Conservation (phyloP, 345 rosid genomes). For the Excoecaria cochinchinensis region DNA sequence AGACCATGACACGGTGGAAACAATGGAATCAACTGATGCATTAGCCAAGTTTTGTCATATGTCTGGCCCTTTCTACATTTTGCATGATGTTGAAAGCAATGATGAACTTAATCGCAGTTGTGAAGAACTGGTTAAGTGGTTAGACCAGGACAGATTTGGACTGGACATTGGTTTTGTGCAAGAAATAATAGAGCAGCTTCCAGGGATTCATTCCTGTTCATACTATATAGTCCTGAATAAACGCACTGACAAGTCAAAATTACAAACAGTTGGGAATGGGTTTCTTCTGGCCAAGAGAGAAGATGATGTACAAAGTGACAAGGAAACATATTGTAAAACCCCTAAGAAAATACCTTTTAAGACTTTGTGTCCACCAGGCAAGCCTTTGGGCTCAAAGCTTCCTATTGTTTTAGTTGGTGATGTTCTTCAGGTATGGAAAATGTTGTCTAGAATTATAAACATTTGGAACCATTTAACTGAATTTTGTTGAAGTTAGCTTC, state of each 20-base stretch:
- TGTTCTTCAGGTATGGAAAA: conserved; percentile 38
- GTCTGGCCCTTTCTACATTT: conserved; percentile 13
- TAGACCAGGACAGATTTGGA: conserved; percentile 42
- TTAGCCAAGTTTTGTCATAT: conserved; percentile 33
- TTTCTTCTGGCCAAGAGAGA: conserved; percentile 29
- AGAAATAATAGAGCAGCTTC: conserved; percentile 39
- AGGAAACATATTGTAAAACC: conserved; percentile 18
- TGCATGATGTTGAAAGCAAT: conserved; percentile 12
- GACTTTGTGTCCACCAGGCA: conserved; percentile 28
- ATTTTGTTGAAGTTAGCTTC: not conserved
- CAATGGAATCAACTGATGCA: conserved; percentile 13
- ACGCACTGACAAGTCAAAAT: conserved; percentile 20
- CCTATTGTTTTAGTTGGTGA: conserved; percentile 33
- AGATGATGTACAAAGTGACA: conserved; percentile 20
- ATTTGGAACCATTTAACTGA: conserved; percentile 2
- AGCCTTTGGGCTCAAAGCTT: conserved; percentile 32
- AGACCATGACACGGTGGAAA: conserved; percentile 10
- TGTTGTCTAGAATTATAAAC: conserved; percentile 1
- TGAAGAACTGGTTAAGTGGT: conserved; percentile 31
- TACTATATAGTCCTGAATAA: conserved; percentile 25
- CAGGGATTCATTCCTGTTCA: conserved; percentile 26
- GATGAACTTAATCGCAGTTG: conserved; percentile 28
- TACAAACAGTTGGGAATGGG: conserved; percentile 29
- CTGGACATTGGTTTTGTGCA: conserved; percentile 38
- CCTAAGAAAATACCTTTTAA: conserved; percentile 12